phyloP scores from a whole-genome alignment of 1,139 yeast species.

The Maudiozyma humilis region DNA sequence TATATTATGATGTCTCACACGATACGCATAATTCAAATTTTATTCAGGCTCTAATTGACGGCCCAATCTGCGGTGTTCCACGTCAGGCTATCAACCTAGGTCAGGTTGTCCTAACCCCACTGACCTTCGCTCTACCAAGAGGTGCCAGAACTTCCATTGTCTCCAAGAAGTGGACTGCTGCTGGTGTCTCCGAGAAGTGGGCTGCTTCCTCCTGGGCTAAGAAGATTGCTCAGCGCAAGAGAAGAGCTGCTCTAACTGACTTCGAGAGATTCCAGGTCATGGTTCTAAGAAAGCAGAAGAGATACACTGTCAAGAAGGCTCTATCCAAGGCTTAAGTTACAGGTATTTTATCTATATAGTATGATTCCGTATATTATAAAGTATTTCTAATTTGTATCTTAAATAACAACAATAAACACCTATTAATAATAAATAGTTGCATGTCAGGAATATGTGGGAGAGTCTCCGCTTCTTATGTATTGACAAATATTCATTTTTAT shows the following conservation, averaged over 20 bases:
- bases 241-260: slow-evolving; percentile 86
- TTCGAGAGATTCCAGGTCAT: slow-evolving; percentile 99
- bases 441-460: too few relatives aligned
- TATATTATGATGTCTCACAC: slow-evolving; percentile 1
- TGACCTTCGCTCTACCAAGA: slow-evolving; percentile 85
- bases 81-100: slow-evolving; percentile 88
- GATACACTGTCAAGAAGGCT: slow-evolving; percentile 87
- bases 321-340: slow-evolving; percentile 72
- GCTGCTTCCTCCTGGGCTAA: slow-evolving; percentile 91
- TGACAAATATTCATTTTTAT: too few relatives aligned
- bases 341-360: slow-evolving; percentile 8
- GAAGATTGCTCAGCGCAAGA: slow-evolving; percentile 90
- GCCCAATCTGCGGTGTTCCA: slow-evolving; percentile 79
- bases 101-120: slow-evolving; percentile 87
- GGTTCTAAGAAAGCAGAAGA: slow-evolving; percentile 94
- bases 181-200: slow-evolving; percentile 87
- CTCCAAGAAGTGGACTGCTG: slow-evolving; percentile 88
- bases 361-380: slow-evolving; percentile 5
- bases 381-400: slow-evolving; percentile 8
- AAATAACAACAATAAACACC: slow-evolving; percentile 1
- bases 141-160: slow-evolving; percentile 85
- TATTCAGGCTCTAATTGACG: slow-evolving; percentile 78
- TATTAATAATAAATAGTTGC: slow-evolving; percentile 3
- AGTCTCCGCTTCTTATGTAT: too few relatives aligned
- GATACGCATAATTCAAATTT: slow-evolving; percentile 4